These are phyloP conservation scores for Wickerhamia fluorescens DNA, from an alignment of 805 yeast species.

Conservation along the genomic window DNA sequence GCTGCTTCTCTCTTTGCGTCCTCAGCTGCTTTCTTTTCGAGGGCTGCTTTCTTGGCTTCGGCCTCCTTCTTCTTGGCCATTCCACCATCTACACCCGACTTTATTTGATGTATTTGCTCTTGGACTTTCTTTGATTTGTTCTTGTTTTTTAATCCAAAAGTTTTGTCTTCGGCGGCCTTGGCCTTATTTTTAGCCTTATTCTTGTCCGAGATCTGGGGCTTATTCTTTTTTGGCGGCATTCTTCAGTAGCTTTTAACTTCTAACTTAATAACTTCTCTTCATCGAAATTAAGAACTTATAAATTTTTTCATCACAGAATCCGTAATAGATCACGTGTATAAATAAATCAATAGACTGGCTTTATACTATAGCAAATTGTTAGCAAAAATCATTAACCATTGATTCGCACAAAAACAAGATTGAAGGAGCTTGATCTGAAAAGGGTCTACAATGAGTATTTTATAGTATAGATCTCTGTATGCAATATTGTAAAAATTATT, in stretches of 20 bases:
- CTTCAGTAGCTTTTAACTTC: no score
- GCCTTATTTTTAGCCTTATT: conserved; percentile 61
- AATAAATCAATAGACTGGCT: no score
- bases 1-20: conserved; percentile 84
- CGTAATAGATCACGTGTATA: no score
- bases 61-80: conserved; percentile 67
- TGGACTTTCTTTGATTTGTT: conserved; percentile 85
- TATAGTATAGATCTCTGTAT: no score
- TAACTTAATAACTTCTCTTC: conserved; percentile 1
- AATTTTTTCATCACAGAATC: no score
- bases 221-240: conserved; percentile 82
- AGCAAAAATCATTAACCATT: no score
- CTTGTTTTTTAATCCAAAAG: conserved; percentile 93
- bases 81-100: conserved; percentile 40
- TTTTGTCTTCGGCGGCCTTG: conserved; percentile 70
- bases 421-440: no score
- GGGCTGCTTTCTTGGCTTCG: conserved; percentile 56
- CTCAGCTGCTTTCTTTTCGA: conserved; percentile 87
- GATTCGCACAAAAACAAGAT: no score
- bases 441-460: no score
- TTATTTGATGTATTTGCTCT: conserved; percentile 42
- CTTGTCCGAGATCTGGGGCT: conserved; percentile 44
- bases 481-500: no score
- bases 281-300: no score
- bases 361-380: no score